Evolutionary conservation across 2,329 filamentous ascomycete genomes (phyloP), one percentile per base, ranked within the genome.

Genomic region (Fusarium tricinctum): DNA sequence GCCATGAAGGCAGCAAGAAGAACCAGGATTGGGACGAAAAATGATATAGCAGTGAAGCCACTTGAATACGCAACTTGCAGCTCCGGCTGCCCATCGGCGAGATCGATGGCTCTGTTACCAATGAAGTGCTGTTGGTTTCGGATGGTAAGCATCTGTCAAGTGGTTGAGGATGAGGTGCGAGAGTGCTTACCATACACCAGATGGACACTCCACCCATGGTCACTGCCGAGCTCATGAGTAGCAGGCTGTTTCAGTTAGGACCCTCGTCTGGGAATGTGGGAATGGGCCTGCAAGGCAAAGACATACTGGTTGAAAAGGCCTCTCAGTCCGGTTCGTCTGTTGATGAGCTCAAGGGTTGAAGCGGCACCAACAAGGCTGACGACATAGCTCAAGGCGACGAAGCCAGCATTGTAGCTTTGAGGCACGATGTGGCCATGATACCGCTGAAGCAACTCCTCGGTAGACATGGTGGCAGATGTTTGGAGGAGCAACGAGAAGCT

Each of bases 321-420:
- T 74, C 86, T 87, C 54, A 86, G 86, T 3, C 91, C 89, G 1
- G 91, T 93, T 70, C 92, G 85, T 60, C 92, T 84, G 75, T 96
- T 92, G 51, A 97, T 88, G 60, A 97, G 81, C 78, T 97, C 94
- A 32, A 97, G 83, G 0, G 93, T 94, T 5, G 93, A 93, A 50
- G 88, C 85, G 48, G 92, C 90, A 65, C 94, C 94, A 68, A 93
- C 85, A 33, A 92, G 83, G 73, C 92, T 95, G 72, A 93, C 92
- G 69, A 92, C 82, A 66, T 92, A 88, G 74, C 93, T 96, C 69
- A 93, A 83, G 23, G 90, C 84, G 14, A 95, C 85, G 71, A 92
- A 91, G 39, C 88, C 88, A 6, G 84, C 79, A 65, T 84, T 82
- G 77, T 85, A 89, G 50, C 79, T 79, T 45, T 81, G 80, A 23